phyloP scores from a whole-genome alignment of 78 protist genomes.

The Creolimax fragrantissima region DNA sequence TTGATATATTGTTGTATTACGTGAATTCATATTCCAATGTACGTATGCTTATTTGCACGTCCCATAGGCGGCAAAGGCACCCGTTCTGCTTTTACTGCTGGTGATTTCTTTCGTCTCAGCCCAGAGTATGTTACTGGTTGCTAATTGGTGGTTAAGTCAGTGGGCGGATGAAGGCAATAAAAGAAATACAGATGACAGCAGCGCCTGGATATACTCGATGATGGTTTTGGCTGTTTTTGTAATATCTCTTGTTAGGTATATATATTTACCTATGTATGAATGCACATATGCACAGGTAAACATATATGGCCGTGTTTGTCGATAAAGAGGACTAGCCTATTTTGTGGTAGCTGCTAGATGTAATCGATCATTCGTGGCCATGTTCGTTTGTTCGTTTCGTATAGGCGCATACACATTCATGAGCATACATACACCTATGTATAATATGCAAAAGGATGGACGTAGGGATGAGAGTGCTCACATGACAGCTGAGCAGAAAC shows the following conservation, averaged over 20 bases:
- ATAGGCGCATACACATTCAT: neutral
- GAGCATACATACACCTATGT: neutral
- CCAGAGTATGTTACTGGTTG: neutral
- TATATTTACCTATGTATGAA: neutral
- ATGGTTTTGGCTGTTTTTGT: neutral
- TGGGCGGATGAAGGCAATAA: neutral
- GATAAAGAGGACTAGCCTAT: too few species aligned
- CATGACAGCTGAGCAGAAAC: too few species aligned
- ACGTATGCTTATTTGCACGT: too few species aligned
- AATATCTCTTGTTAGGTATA: neutral
- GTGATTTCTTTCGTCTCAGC: too few species aligned
- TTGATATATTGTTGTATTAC: neutral
- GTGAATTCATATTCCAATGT: too few species aligned
- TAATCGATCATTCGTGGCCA: too few species aligned
- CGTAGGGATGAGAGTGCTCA: too few species aligned
- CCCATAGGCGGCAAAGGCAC: too few species aligned
- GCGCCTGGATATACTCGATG: neutral
- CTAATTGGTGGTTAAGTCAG: neutral
- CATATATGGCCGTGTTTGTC: neutral
- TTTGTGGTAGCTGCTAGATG: too few species aligned
- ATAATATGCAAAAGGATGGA: too few species aligned
- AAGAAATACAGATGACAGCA: neutral
- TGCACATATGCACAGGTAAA: neutral
- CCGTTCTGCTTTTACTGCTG: too few species aligned
- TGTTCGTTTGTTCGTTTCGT: neutral